phyloP scores from a whole-genome alignment of 495 filamentous ascomycete species.

The Lasiosphaeris hirsuta region DNA sequence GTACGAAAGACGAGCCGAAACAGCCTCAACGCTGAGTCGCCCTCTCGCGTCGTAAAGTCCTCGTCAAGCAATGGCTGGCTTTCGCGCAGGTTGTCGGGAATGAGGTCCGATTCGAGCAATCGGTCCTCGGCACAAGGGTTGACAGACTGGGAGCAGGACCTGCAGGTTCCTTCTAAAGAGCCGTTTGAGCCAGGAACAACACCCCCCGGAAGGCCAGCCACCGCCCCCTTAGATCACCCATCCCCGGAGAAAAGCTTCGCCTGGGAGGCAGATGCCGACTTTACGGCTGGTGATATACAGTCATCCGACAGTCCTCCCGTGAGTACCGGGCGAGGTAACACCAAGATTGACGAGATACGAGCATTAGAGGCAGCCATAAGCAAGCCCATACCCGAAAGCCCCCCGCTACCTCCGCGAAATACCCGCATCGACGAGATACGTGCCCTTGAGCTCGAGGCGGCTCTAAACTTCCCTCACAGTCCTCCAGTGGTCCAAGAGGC shows the following conservation, averaged over 20 bases:
- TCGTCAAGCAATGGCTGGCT: conserved; percentile 20
- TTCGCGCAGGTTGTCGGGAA: conserved; percentile 24
- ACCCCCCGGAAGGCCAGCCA: conserved; percentile 36
- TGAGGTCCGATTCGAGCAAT: conserved; percentile 13
- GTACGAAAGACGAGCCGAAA: conserved; percentile 35
- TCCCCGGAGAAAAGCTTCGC: conserved; percentile 49
- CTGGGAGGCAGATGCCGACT: conserved; percentile 59
- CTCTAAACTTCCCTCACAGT: conserved; percentile 17
- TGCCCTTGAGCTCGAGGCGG: conserved; percentile 48
- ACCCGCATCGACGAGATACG: conserved; percentile 50
- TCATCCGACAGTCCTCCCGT: conserved; percentile 59
- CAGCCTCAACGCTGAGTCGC: conserved; percentile 24
- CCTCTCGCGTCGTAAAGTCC: conserved; percentile 9
- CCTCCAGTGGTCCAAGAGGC: neutral
- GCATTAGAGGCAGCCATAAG: conserved; percentile 36
- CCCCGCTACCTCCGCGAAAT: conserved; percentile 7
- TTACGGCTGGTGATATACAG: conserved; percentile 61
- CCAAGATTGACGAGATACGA: conserved; percentile 40
- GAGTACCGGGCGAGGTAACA: conserved; percentile 38
- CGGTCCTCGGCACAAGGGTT: neutral
- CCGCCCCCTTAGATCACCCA: conserved; percentile 27
- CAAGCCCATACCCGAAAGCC: neutral
- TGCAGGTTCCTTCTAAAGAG: conserved; percentile 35
- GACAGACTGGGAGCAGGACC: conserved; percentile 27
- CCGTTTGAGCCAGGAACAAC: conserved; percentile 12